Percentiles rank a stretch among this genome's conserved stretches.
Evolutionary conservation across 2,329 filamentous ascomycete species (phyloP).

Genomic region (Xylariaceae sp.): DNA sequence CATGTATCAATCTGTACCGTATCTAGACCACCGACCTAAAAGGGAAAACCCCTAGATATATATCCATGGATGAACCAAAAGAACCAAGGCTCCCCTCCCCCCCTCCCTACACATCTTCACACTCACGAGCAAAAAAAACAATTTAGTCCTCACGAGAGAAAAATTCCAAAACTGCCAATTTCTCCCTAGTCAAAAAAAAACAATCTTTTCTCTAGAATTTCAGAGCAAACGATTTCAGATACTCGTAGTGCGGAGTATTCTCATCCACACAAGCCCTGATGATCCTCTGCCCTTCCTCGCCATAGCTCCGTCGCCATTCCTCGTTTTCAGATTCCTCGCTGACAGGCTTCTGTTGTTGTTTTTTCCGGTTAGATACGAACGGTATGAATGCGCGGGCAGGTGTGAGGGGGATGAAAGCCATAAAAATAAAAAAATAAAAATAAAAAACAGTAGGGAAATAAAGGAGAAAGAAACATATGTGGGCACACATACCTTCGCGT

Average conservation of each 20-base stretch:
- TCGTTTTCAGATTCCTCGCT: slow-evolving; percentile 60
- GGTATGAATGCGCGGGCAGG: neutral
- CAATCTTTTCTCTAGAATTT: slow-evolving; percentile 40
- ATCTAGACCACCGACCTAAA: slow-evolving; percentile 5
- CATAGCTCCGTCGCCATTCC: slow-evolving; percentile 71
- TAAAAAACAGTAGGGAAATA: neutral
- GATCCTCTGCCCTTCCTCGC: slow-evolving; percentile 61
- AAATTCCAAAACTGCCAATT: neutral
- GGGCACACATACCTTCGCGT: slow-evolving; percentile 47
- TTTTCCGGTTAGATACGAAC: slow-evolving; percentile 20
- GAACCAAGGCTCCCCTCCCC: neutral
- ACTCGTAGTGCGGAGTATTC: slow-evolving; percentile 71
- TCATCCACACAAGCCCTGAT: slow-evolving; percentile 67
- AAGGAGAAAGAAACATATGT: neutral
- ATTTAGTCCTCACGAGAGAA: neutral
- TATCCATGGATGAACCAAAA: neutral
- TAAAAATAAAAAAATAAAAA: neutral
- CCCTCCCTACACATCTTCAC: no score
- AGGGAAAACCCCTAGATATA: neutral
- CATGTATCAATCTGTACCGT: slow-evolving; percentile 16
- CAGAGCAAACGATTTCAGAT: slow-evolving; percentile 72
- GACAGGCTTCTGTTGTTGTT: slow-evolving; percentile 49
- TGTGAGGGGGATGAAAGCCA: no score
- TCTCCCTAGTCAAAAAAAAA: no score
- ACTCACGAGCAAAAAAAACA: no score